These are phyloP conservation scores for Drechslerella stenobrocha DNA, from an alignment of 2,329 filamentous ascomycete genomes.

Conservation along the genomic window DNA sequence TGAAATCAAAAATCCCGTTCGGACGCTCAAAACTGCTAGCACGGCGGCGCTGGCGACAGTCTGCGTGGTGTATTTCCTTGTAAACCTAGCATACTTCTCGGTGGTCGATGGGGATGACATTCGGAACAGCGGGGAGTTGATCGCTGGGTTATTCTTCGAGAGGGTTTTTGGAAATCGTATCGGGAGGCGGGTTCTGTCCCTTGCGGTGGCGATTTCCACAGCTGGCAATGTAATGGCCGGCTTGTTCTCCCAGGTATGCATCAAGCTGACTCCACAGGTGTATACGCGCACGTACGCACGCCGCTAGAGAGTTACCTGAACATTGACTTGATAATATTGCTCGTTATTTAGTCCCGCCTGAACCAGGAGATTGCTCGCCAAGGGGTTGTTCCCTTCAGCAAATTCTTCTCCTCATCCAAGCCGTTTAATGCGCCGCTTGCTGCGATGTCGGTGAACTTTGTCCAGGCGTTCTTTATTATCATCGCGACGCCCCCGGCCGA, in stretches of 20 bases:
- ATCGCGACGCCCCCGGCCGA: conserved; percentile 66
- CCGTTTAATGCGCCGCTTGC: conserved; percentile 71
- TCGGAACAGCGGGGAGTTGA: conserved; percentile 67
- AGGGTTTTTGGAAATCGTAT: conserved; percentile 65
- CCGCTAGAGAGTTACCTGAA: no score
- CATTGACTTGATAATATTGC: no score
- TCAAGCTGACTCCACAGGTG: no score
- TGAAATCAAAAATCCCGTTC: conserved; percentile 70
- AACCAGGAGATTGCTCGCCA: conserved; percentile 67
- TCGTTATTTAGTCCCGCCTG: conserved; percentile 60
- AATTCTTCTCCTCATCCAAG: conserved; percentile 65
- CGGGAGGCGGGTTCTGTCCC: conserved; percentile 64
- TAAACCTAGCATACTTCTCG: conserved; percentile 67
- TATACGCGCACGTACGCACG: no score
- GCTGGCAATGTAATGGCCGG: conserved; percentile 74
- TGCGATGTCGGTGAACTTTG: conserved; percentile 69
- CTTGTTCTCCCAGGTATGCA: conserved; percentile 62
- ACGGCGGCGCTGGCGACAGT: conserved; percentile 65
- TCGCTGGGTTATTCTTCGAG: conserved; percentile 70
- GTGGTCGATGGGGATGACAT: conserved; percentile 71
- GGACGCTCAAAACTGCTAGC: conserved; percentile 67
- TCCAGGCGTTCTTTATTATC: conserved; percentile 70
- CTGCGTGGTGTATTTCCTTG: conserved; percentile 67
- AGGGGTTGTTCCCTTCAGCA: conserved; percentile 69
- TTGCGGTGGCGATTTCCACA: conserved; percentile 69